Conservation (phyloP, 495 filamentous ascomycete species). For the Penicillium maclennaniae region DNA sequence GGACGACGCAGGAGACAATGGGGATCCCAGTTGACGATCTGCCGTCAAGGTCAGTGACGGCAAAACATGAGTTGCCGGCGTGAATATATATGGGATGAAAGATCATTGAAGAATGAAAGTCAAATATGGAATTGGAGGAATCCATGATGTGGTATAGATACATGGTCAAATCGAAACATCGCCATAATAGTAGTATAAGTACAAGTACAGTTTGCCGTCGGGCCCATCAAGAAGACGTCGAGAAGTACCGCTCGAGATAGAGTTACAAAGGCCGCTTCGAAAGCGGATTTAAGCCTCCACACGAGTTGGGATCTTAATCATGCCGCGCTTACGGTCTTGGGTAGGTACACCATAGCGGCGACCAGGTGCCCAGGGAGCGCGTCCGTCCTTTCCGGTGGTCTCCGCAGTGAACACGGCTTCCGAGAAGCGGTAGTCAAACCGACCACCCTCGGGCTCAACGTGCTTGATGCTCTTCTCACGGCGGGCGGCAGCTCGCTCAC, state of each 20-base stretch:
- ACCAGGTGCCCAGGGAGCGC: slow-evolving; percentile 53
- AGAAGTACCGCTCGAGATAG: neutral
- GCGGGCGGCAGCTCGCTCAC: slow-evolving; percentile 34
- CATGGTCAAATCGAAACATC: slow-evolving; percentile 19
- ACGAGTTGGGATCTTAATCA: slow-evolving; percentile 66
- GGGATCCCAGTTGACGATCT: neutral
- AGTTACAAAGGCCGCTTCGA: slow-evolving; percentile 6
- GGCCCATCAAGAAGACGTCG: neutral
- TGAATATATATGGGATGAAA: neutral
- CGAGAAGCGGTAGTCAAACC: slow-evolving; percentile 80
- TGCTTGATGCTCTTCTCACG: slow-evolving; percentile 38
- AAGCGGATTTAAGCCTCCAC: slow-evolving; percentile 44
- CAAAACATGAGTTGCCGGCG: too few relatives aligned
- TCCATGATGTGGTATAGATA: slow-evolving; percentile 29
- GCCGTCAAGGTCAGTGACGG: too few relatives aligned
- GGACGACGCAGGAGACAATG: too few relatives aligned
- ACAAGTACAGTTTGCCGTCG: slow-evolving; percentile 19
- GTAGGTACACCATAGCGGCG: slow-evolving; percentile 66
- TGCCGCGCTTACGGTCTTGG: slow-evolving; percentile 67
- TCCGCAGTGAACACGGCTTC: slow-evolving; percentile 54
- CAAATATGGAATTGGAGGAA: slow-evolving; percentile 8
- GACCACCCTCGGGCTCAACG: slow-evolving; percentile 47
- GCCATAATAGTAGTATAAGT: slow-evolving; percentile 25
- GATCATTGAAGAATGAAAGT: neutral
- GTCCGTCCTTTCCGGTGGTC: slow-evolving; percentile 58